Conservation (phyloP, 2,329 filamentous ascomycete species). For the Alternaria triticina region DNA sequence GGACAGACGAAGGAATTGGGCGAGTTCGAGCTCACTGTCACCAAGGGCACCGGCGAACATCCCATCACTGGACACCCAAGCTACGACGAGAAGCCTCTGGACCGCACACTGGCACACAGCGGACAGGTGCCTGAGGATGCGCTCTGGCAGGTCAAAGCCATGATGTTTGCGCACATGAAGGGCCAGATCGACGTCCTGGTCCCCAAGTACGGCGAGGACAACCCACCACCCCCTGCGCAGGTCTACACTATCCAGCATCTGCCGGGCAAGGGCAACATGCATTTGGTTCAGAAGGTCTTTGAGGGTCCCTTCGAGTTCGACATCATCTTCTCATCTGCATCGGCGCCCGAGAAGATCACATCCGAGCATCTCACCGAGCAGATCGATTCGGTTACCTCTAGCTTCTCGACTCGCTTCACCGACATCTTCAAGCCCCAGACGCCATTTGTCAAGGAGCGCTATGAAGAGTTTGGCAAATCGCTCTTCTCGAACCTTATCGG, state of each 20-base stretch:
- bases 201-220: constrained; percentile 62
- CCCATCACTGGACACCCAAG: constrained; percentile 66
- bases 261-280: constrained; percentile 76
- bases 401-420: constrained; percentile 77
- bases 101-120: constrained; percentile 78
- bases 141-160: constrained; percentile 82
- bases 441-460: constrained; percentile 77
- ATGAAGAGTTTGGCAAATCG: constrained; percentile 80
- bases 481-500: constrained; percentile 95
- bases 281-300: constrained; percentile 90
- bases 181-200: constrained; percentile 66
- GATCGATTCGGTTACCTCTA: constrained; percentile 68
- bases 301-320: constrained; percentile 91
- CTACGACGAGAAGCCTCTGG: constrained; percentile 71
- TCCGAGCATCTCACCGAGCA: constrained; percentile 71
- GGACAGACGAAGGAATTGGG: constrained; percentile 77
- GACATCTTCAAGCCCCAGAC: constrained; percentile 74
- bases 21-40: constrained; percentile 79
- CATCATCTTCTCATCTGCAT: constrained; percentile 83
- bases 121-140: constrained; percentile 69
- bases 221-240: constrained; percentile 81
- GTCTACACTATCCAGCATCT: constrained; percentile 78
- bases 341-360: constrained; percentile 61
- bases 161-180: constrained; percentile 70
- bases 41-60: constrained; percentile 70